These are phyloP conservation scores for Adansonia grandidieri DNA, from an alignment of 441 rosid genomes.

Conservation along the genomic window DNA sequence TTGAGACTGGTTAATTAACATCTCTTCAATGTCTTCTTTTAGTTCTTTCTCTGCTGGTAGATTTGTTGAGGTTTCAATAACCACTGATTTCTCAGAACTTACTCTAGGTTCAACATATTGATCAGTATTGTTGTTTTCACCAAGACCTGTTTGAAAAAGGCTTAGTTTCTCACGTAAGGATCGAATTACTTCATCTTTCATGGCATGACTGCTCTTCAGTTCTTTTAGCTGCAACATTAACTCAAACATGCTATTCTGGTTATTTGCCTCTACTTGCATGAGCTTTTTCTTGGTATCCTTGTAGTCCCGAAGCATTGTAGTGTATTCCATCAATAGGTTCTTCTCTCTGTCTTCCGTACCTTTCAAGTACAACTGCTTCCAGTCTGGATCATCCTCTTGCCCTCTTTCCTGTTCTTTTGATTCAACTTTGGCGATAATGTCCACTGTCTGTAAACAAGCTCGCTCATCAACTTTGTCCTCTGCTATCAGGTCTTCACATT, in stretches of 20 bases:
- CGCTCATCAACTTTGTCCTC: constrained; percentile 14
- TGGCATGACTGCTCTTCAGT: constrained; percentile 50
- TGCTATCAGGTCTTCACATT: constrained; percentile 16
- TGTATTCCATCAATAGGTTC: constrained; percentile 60
- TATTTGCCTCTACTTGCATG: constrained; percentile 44
- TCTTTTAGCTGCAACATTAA: constrained; percentile 42
- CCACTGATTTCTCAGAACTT: constrained; percentile 31
- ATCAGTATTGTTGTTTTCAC: constrained; percentile 39
- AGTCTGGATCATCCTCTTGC: constrained; percentile 57
- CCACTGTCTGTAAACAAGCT: constrained; percentile 1
- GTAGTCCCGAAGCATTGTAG: constrained; percentile 60
- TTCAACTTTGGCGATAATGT: not conserved
- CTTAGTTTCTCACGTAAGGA: constrained; percentile 58
- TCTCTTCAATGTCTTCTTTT: constrained; percentile 40
- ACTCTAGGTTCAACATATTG: constrained; percentile 5
- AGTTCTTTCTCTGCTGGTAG: constrained; percentile 38
- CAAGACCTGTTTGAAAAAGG: constrained; percentile 55
- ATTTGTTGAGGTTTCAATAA: constrained; percentile 20
- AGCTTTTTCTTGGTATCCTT: constrained; percentile 74
- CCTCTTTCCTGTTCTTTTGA: constrained; percentile 17
- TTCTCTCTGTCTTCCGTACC: constrained; percentile 72
- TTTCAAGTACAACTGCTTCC: constrained; percentile 57
- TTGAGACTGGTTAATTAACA: constrained; percentile 38
- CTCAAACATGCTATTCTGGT: constrained; percentile 41
- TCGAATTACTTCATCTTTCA: constrained; percentile 68